phyloP scores from a whole-genome alignment of 1,139 yeast species.

The Yamadazyma triangularis region DNA sequence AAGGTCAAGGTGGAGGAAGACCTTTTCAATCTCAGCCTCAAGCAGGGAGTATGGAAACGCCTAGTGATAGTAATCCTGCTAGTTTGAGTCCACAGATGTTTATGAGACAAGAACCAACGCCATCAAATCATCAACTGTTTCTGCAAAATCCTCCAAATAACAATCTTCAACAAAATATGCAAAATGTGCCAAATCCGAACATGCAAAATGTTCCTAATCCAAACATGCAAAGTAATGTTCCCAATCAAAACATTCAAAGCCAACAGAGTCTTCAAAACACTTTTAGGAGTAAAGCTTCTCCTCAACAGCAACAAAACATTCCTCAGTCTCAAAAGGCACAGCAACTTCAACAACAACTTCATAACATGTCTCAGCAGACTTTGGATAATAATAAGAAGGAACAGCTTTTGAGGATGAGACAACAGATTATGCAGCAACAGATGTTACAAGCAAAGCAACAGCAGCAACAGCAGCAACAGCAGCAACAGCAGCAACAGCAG shows the following conservation, averaged over 20 bases:
- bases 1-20: slow-evolving; percentile 10
- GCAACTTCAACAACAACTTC: slow-evolving; percentile 17
- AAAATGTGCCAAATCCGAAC: too few species aligned
- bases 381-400: slow-evolving; percentile 16
- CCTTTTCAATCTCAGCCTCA: slow-evolving; percentile 1
- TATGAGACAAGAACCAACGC: slow-evolving; percentile 20
- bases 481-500: slow-evolving; percentile 7
- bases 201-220: too few species aligned
- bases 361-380: slow-evolving; percentile 8
- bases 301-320: background rate
- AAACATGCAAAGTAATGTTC: slow-evolving; percentile 9
- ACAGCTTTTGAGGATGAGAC: slow-evolving; percentile 32
- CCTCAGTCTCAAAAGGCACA: slow-evolving; percentile 4
- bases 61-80: slow-evolving; percentile 9
- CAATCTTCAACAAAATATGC: slow-evolving; percentile 8
- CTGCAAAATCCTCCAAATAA: too few species aligned
- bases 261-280: too few species aligned
- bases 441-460: slow-evolving; percentile 24
- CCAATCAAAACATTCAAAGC: too few species aligned
- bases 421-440: slow-evolving; percentile 38
- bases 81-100: slow-evolving; percentile 24
- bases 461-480: slow-evolving; percentile 9
- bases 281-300: too few species aligned
- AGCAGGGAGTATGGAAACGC: slow-evolving; percentile 2
- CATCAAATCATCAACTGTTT: too few species aligned